Conservation (phyloP, 257 asterid genomes). For the Petunia axillaris region DNA sequence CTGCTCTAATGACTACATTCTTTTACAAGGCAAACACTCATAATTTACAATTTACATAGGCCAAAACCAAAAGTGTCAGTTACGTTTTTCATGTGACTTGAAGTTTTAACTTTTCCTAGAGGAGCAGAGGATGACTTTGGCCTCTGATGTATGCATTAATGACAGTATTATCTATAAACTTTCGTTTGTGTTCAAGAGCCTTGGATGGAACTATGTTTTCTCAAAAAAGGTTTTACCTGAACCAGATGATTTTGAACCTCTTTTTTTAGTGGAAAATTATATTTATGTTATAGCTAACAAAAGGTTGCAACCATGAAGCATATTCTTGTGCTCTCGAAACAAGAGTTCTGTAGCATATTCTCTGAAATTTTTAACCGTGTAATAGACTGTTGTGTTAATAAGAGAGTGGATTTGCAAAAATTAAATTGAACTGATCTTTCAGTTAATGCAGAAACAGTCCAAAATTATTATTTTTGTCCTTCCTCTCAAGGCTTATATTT, state of each 20-base stretch:
- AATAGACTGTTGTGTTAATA: too few relatives aligned
- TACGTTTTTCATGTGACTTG: background rate
- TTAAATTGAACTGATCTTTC: background rate
- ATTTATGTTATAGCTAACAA: background rate
- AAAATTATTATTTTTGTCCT: background rate
- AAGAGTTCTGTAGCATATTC: conserved; percentile 5
- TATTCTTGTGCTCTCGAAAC: background rate
- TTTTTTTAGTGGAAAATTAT: background rate
- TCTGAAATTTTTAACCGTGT: background rate
- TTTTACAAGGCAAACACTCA: background rate
- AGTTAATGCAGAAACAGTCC: background rate
- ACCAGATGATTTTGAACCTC: background rate
- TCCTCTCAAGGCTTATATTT: background rate
- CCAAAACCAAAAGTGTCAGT: background rate
- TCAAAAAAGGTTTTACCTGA: background rate
- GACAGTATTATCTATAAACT: background rate
- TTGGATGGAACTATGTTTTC: background rate
- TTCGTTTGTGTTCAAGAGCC: background rate
- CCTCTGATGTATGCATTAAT: background rate
- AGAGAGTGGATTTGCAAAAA: background rate
- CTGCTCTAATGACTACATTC: background rate
- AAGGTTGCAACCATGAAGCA: background rate
- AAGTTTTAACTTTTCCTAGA: background rate
- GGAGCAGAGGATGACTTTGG: background rate
- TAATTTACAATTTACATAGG: background rate